phyloP scores from a whole-genome alignment of 2,329 filamentous ascomycete species.

The Apiospora hydei region DNA sequence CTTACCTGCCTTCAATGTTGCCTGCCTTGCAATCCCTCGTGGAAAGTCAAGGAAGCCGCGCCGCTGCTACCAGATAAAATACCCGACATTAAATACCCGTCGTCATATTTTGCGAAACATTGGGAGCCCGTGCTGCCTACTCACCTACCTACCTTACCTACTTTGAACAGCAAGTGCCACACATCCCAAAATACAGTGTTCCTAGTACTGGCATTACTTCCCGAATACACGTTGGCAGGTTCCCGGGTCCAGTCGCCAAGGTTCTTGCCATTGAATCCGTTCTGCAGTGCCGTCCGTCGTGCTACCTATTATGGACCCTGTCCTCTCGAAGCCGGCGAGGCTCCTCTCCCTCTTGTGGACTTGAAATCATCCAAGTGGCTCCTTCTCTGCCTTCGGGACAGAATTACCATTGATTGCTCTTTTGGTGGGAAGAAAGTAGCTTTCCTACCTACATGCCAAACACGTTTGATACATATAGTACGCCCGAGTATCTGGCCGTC shows the following conservation, averaged over 20 bases:
- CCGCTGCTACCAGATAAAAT: not conserved
- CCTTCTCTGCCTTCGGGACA: not conserved
- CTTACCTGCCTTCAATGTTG: too few relatives aligned
- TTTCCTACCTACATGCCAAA: not conserved
- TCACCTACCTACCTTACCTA: not conserved
- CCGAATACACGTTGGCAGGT: not conserved
- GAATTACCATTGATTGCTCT: not conserved
- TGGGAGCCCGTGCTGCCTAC: not conserved
- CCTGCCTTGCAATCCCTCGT: not conserved
- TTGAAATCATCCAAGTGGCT: not conserved
- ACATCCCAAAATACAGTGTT: not conserved
- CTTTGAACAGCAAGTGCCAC: not conserved
- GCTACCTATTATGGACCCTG: not conserved
- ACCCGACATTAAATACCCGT: not conserved
- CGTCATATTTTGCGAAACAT: not conserved
- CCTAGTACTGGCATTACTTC: not conserved
- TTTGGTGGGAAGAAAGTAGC: not conserved
- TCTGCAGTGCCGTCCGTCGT: not conserved
- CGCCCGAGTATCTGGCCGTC: constrained; percentile 7
- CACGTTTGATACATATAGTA: not conserved
- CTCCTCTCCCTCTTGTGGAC: not conserved
- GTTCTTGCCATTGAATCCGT: not conserved
- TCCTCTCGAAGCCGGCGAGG: constrained; percentile 1
- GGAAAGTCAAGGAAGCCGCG: not conserved
- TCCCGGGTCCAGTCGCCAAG: not conserved